Evolutionary conservation across 441 rosid species (phyloP), one percentile per base, ranked within the genome.

Genomic region (Mallotus japonicus): DNA sequence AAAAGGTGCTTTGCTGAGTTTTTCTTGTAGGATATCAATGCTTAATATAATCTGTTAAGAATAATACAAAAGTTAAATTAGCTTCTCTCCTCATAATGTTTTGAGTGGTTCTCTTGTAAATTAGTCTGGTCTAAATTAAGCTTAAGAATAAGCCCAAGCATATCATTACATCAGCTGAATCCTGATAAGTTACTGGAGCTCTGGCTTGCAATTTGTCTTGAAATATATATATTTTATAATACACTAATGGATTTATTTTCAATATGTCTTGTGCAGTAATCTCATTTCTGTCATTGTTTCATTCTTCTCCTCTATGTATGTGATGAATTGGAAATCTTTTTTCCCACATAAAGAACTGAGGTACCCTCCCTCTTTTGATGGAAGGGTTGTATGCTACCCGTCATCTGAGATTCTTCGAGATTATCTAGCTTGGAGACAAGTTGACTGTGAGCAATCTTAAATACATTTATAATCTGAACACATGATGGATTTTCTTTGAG

Each of bases 351-450:
- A 88, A 83, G 87, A 80, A 61, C 68, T 92, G 77, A 90, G 84
- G 79, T 92, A 85, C 75, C 80, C 91, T 77, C 96, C 99, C 61
- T 84, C 87, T 60, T 92, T 95, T 68, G 99, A 95, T 84, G 98
- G 97, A 76, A 90, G 98, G 66, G 91, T 92, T n/a, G 84, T 95
- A 57, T 92, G 97, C 82, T 92, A 95, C 75, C 99, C 98, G 53
- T 87, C 97, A 54, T 60, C 81, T 67, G 83, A 89, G 75, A 90
- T 91, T 78, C 89, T 95, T 74, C 84, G 74, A 77, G 95, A 95
- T 84, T 95, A 95, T 85, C 80, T 92, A 61, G 86, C 98, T 15
- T 92, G 99, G 99, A 86, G 99, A 81, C 98, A 95, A 89, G 98
- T 92, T 77, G 99, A 95, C 80, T 95, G 99, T 95, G 78, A 92